Percentiles rank a stretch among this genome's conserved stretches.
Evolutionary conservation across 2,329 filamentous ascomycete genomes (phyloP).

Genomic region (Hymenoscyphus linearis): DNA sequence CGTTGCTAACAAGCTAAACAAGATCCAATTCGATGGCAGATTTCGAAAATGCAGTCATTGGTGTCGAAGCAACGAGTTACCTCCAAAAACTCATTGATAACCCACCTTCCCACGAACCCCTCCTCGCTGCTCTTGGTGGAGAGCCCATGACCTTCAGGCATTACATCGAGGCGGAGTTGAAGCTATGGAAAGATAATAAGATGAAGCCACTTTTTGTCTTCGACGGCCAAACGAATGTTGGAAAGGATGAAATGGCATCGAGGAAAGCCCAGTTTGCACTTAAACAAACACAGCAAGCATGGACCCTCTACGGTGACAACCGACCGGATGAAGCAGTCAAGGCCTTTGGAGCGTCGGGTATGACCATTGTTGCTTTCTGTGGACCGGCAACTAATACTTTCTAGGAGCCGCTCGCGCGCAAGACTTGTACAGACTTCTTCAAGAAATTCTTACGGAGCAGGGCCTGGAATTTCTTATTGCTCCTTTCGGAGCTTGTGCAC

Average conservation of each 20-base stretch:
- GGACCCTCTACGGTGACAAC: constrained; percentile 79
- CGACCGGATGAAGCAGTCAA: constrained; percentile 75
- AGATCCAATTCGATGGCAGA: constrained; percentile 54
- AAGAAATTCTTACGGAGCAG: constrained; percentile 64
- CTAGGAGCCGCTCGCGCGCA: constrained; percentile 66
- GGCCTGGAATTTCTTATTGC: constrained; percentile 73
- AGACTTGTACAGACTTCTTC: constrained; percentile 71
- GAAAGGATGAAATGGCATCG: constrained; percentile 65
- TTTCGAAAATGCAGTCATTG: constrained; percentile 70
- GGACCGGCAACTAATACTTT: constrained; percentile 27
- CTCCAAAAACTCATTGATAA: constrained; percentile 72
- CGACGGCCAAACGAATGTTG: constrained; percentile 75
- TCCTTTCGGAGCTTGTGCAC: constrained; percentile 81
- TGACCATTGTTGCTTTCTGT: constrained; percentile 13
- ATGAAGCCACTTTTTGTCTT: constrained; percentile 88
- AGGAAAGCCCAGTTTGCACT: constrained; percentile 61
- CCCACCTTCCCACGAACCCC: constrained; percentile 70
- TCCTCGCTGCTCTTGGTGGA: constrained; percentile 84
- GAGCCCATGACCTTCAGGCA: constrained; percentile 72
- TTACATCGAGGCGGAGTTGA: constrained; percentile 72
- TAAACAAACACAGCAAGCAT: constrained; percentile 70
- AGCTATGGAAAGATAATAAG: constrained; percentile 61
- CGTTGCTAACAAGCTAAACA: neutral
- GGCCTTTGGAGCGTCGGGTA: constrained; percentile 82
- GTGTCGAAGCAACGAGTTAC: constrained; percentile 86